Percentiles rank a stretch among this genome's conserved stretches.
phyloP scores from a whole-genome alignment of 805 yeast species.

The Candida piceae region DNA sequence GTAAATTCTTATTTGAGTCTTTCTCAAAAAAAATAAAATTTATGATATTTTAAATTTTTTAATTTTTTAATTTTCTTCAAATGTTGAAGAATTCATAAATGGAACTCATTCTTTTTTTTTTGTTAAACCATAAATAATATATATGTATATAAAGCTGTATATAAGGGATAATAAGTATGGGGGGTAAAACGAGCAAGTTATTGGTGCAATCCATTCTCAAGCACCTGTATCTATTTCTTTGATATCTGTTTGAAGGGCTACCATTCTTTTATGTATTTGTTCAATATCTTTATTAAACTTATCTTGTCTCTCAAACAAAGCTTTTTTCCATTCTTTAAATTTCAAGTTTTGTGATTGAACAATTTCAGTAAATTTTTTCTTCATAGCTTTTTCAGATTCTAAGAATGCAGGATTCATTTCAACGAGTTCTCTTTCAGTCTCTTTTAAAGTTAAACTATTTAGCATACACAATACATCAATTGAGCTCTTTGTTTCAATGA shows the following conservation, averaged over 20 bases:
- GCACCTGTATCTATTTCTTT: conserved; percentile 8
- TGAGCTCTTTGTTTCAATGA: conserved; percentile 23
- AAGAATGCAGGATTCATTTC: conserved; percentile 44
- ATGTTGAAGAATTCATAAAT: too few relatives aligned
- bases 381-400: conserved; percentile 39
- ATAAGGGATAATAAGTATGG: too few relatives aligned
- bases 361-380: conserved; percentile 38
- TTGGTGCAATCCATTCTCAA: not conserved
- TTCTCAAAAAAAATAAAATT: too few relatives aligned
- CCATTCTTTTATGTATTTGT: conserved; percentile 31
- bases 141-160: too few relatives aligned
- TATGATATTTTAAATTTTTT: too few relatives aligned
- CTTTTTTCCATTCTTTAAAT: conserved; percentile 59
- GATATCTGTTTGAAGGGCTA: conserved; percentile 31
- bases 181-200: too few relatives aligned
- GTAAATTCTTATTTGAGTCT: too few relatives aligned
- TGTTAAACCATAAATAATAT: too few relatives aligned
- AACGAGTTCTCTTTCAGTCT: conserved; percentile 35
- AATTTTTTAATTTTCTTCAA: too few relatives aligned
- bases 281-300: conserved; percentile 52
- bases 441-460: conserved; percentile 30
- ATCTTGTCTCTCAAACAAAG: conserved; percentile 50
- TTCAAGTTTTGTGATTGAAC: conserved; percentile 47
- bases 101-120: too few relatives aligned
- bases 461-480: conserved; percentile 36